Conservation (phyloP, 2,329 filamentous ascomycete species). For the Aspergillus quadricinctus region DNA sequence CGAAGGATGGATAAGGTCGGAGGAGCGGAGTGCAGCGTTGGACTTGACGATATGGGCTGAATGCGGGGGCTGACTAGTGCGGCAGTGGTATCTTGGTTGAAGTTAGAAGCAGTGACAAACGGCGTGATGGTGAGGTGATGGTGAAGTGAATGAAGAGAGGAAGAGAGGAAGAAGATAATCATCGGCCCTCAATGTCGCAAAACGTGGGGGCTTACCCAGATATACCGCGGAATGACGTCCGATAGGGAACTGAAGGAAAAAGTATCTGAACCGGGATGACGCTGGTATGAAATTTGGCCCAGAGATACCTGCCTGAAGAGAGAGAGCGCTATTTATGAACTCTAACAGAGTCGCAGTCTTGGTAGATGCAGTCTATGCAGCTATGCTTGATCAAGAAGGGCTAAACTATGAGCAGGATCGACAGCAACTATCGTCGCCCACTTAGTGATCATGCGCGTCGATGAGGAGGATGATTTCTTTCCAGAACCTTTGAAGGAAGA, state of each 20-base stretch:
- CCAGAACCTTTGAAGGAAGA: not conserved
- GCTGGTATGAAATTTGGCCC: not conserved
- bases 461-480: not conserved
- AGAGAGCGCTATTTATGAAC: not conserved
- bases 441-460: not conserved
- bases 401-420: not conserved
- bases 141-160: not conserved
- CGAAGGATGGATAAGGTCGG: not conserved
- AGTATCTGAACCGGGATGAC: conserved; percentile 6
- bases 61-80: not conserved
- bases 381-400: not conserved
- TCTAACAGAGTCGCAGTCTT: not conserved
- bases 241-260: conserved; percentile 4
- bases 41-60: not conserved
- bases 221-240: conserved; percentile 21
- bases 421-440: not conserved
- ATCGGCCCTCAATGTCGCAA: not conserved
- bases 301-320: not conserved
- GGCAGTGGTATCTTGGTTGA: not conserved
- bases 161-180: conserved; percentile 1
- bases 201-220: conserved; percentile 17
- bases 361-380: not conserved
- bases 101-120: not conserved
- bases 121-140: not conserved
- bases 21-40: not conserved